Base-by-base conservation (phyloP, 2,329 filamentous ascomycete species). In the Neopestalotiopsis sp. region DNA sequence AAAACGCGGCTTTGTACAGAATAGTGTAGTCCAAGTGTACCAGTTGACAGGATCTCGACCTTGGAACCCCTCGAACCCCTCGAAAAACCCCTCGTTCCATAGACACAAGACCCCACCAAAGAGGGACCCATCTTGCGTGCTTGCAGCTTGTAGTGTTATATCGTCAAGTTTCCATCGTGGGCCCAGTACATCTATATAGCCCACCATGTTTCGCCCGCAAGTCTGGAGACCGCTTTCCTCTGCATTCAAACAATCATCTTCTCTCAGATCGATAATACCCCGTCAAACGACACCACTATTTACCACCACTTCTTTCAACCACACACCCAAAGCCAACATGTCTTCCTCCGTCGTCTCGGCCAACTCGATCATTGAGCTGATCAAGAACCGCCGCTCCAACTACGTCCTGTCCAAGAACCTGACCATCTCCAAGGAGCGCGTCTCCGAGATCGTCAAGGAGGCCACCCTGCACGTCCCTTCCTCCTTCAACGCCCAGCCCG, bases 401-500 rank as follows among this genome's bases (percentile, higher is more conserved):
- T 94, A 95, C 84, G 80, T 84, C 66, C 88, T 94, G 69, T 87
- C 84, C 84, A 91, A 91, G 82, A 82, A 88, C 71, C 85, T 91
- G 32, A 77, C 89, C 77, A 84, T 91, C 79, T 79, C 85, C 75
- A 85, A 86, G 73, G 80, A 82, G 67, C 85, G 87, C 76, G 84
- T 95, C 80, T 82, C 88, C 76, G 88, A 92, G 75, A 88, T 95
- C 77, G 87, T 90, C 79, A 83, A 86, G 79, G 80, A 89, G 73
- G 85, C 89, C 67, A 84, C 96, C 73, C 84, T 89, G 70, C 86
- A 94, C 79, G 86, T 91, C 1, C 95, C 95, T 57, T 92, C 89
- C 66, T 90, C 91, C 72, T 98, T 97, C 91, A 97, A 98, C 89
- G 92, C 90, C 57, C 95, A 97, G 85, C 90, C 90, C 74, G 92